Conservation (phyloP, 345 rosid genomes). For the Syzygium oleosum region DNA sequence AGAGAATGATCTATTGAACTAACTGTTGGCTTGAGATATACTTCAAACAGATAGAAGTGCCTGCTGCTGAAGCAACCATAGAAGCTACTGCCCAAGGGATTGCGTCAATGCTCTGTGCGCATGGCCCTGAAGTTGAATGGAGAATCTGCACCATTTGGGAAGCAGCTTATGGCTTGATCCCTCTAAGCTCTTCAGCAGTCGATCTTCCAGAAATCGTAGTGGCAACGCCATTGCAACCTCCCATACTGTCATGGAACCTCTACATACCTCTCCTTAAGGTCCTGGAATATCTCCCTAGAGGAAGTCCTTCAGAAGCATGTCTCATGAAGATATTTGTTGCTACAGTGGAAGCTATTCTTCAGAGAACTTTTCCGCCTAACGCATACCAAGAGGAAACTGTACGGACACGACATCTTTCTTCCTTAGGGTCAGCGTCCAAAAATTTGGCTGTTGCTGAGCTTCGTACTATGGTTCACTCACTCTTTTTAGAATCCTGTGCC, state of each 20-base stretch:
- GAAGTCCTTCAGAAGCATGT: slow-evolving; percentile 99
- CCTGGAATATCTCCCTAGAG: slow-evolving; percentile 94
- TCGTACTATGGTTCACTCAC: slow-evolving; percentile 95
- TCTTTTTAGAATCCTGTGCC: slow-evolving; percentile 85
- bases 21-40: neutral
- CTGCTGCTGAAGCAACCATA: slow-evolving; percentile 93
- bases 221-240: slow-evolving; percentile 91
- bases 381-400: slow-evolving; percentile 41
- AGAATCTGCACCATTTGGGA: slow-evolving; percentile 99
- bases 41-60: slow-evolving; percentile 71
- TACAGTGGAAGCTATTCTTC: slow-evolving; percentile 86
- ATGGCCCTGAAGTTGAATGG: slow-evolving; percentile 99
- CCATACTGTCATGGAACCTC: slow-evolving; percentile 83
- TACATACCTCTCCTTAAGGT: slow-evolving; percentile 97
- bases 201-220: slow-evolving; percentile 98
- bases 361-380: slow-evolving; percentile 76
- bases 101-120: slow-evolving; percentile 99
- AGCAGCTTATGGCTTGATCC: slow-evolving; percentile 96
- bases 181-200: slow-evolving; percentile 87
- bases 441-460: slow-evolving; percentile 94
- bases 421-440: slow-evolving; percentile 63
- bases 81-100: slow-evolving; percentile 99
- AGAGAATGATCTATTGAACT: neutral
- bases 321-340: slow-evolving; percentile 95
- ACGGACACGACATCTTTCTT: slow-evolving; percentile 39